Evolutionary conservation across 495 filamentous ascomycete species (phyloP).

Genomic region (Daldinia decipiens): DNA sequence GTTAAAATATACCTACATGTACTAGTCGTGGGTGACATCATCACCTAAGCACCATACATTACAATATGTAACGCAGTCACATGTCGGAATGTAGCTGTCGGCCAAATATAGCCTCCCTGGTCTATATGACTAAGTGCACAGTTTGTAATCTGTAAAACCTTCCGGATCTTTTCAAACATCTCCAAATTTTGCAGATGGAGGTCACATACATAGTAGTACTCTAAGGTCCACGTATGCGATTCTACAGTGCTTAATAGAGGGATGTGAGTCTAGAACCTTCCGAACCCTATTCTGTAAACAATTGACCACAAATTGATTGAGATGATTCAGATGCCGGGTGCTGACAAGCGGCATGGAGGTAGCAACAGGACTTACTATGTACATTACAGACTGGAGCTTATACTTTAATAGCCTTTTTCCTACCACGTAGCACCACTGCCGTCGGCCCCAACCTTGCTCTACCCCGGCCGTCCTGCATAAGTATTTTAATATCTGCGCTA

Average conservation of each 20-base stretch:
- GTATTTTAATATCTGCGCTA: background rate
- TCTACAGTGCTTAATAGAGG: slow-evolving; percentile 19
- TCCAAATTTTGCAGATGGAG: slow-evolving; percentile 45
- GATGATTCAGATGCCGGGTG: slow-evolving; percentile 39
- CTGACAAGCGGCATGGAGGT: slow-evolving; percentile 31
- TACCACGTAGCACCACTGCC: slow-evolving; percentile 21
- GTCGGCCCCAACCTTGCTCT: slow-evolving; percentile 29
- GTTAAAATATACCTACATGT: background rate
- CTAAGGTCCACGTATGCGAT: slow-evolving; percentile 9
- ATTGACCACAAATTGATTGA: slow-evolving; percentile 24
- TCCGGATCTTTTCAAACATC: slow-evolving; percentile 34
- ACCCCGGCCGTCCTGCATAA: slow-evolving; percentile 27
- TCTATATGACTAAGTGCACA: background rate
- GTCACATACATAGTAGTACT: slow-evolving; percentile 8
- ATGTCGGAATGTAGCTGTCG: slow-evolving; percentile 22
- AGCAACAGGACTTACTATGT: slow-evolving; percentile 14
- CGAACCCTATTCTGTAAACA: slow-evolving; percentile 7
- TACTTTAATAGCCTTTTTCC: slow-evolving; percentile 5
- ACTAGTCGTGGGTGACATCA: slow-evolving; percentile 37
- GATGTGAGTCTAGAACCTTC: slow-evolving; percentile 36
- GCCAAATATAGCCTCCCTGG: slow-evolving; percentile 12
- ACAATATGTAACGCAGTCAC: slow-evolving; percentile 19
- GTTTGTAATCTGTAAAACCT: slow-evolving; percentile 8
- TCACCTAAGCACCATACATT: slow-evolving; percentile 8
- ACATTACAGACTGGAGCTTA: slow-evolving; percentile 17